Base-by-base conservation (phyloP, 2,329 filamentous ascomycete species). In the Lanzia echinophila region DNA sequence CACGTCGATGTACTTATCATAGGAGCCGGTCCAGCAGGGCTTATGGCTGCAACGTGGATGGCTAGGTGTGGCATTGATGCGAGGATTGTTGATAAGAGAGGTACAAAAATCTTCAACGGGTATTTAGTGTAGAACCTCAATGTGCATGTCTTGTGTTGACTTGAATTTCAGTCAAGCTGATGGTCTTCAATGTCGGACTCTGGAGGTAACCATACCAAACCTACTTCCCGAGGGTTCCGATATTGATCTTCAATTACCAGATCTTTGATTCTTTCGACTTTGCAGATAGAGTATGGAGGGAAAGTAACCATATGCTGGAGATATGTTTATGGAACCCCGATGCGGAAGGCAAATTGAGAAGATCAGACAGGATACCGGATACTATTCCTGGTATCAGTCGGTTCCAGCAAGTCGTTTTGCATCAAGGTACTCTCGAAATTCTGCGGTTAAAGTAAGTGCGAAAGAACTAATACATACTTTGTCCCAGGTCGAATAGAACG, bases 261-360 rank as follows among this genome's bases (percentile, higher is more conserved):
- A 86, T 89, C n/a, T 80, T 89, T 53, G 83, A 90, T 61, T 82
- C 79, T 47, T 86, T 90, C 60, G 85, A 81, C 0, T 79, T 90
- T 55, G 82, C 74, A 2, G 78, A 88, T 58, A 71, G 78, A 4
- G 78, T 77, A 1, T 82, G 81, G 78, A 82, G 82, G 46, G 84
- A 88, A 61, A 76, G 79, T 12, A 86, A 86, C 63, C 82, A 83
- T 63, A 79, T 87, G 72, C 73, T 86, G n/a, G 84, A 86, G 71
- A 80, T 85, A 54, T 67, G 72, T 43, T 50, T 80, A 53, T 81
- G 78, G 81, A 86, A 86, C 56, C 85, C 85, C 0, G 79, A 81
- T 53, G 67, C 75, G 32, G 70, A 82, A 34, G 82, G 83, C 1
- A 66, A 71, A 0, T 75, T 89, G 50, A 71, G 71, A 44, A 75